A percentile compares a stretch with the other conserved stretches of the same genome.
Evolutionary conservation across 106 monocot genomes (phyloP).

Genomic region (Vanilla planifolia): DNA sequence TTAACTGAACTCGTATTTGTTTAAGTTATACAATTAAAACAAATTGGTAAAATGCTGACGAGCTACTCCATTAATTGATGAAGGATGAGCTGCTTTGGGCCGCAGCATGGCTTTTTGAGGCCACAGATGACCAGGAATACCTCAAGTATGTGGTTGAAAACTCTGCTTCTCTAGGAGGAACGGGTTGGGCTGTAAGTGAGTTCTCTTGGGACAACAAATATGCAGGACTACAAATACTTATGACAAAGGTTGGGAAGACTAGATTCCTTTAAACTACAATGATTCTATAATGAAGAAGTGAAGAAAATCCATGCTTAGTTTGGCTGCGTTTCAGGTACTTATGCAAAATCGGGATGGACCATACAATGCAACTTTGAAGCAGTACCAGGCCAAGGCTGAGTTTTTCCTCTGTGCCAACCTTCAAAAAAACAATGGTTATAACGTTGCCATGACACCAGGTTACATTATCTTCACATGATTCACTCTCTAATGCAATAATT

Average conservation of each 20-base stretch:
- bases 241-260: slow-evolving; percentile 56
- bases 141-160: slow-evolving; percentile 67
- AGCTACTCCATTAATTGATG: neutral
- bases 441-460: slow-evolving; percentile 76
- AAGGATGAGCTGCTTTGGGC: slow-evolving; percentile 97
- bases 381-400: slow-evolving; percentile 85
- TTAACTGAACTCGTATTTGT: neutral
- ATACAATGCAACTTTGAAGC: slow-evolving; percentile 38
- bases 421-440: slow-evolving; percentile 80
- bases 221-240: slow-evolving; percentile 80
- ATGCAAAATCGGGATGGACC: slow-evolving; percentile 23
- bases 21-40: too few species aligned
- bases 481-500: too few species aligned
- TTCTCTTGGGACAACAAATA: slow-evolving; percentile 99
- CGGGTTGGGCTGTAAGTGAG: slow-evolving; percentile 66
- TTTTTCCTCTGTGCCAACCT: slow-evolving; percentile 83
- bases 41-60: neutral
- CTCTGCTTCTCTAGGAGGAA: slow-evolving; percentile 48
- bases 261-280: neutral
- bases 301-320: neutral
- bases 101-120: slow-evolving; percentile 81
- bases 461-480: neutral
- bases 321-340: slow-evolving; percentile 27
- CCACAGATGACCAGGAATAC: slow-evolving; percentile 68
- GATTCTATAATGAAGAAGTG: neutral